A percentile compares a stretch with the other conserved stretches of the same genome.
phyloP scores from a whole-genome alignment of 225 moss, liverwort and hornwort genomes.

The Takakia lepidozioides region DNA sequence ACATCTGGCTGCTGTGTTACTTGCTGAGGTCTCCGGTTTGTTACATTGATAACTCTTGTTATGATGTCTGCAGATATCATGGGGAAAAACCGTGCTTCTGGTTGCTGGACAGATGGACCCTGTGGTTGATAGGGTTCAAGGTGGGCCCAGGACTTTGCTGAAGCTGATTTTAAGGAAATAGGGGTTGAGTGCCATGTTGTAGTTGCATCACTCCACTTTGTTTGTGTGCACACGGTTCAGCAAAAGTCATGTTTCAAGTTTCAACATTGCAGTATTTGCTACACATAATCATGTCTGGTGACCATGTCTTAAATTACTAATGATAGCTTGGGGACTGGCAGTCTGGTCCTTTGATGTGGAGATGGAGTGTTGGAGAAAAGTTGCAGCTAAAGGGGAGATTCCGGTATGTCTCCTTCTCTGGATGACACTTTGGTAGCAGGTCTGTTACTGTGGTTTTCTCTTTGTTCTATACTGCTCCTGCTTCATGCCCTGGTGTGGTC shows the following conservation, averaged over 20 bases:
- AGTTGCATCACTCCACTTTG: too few species aligned
- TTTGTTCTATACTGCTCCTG: too few species aligned
- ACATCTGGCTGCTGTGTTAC: neutral
- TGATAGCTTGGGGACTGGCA: constrained; percentile 12
- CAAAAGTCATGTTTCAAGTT: neutral
- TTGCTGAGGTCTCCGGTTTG: neutral
- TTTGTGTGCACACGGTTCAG: neutral
- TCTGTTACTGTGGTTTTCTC: too few species aligned
- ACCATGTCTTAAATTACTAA: neutral
- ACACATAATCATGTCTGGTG: neutral
- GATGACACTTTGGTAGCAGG: too few species aligned
- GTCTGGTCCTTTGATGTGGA: constrained; percentile 99
- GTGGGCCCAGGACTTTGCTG: too few species aligned
- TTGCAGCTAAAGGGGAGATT: constrained; percentile 83
- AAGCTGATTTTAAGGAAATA: neutral
- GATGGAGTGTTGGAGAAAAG: constrained; percentile 79
- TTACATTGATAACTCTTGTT: neutral
- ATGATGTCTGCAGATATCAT: constrained; percentile 57
- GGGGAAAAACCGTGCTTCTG: constrained; percentile 92
- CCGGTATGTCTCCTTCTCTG: constrained; percentile 39
- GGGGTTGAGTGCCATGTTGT: too few species aligned
- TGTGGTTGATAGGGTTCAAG: constrained; percentile 60
- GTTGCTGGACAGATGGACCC: constrained; percentile 73
- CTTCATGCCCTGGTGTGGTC: too few species aligned
- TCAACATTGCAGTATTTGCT: neutral